These are phyloP conservation scores for Leccinum barrowsii DNA, from an alignment of 768 basidiomycete genomes.

Conservation along the genomic window DNA sequence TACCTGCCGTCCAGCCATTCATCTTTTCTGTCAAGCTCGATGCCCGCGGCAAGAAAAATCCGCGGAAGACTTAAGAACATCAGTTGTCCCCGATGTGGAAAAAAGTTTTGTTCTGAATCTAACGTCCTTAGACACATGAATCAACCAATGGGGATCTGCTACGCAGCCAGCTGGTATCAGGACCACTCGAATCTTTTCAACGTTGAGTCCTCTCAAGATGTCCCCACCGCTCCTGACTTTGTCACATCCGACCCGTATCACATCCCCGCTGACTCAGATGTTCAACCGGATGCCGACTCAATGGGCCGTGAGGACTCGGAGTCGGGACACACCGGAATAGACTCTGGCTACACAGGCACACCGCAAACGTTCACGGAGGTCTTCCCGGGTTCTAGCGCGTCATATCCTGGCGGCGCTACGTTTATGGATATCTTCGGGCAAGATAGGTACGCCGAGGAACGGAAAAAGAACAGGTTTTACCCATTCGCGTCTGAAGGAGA, in stretches of 20 bases:
- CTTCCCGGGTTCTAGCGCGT: not conserved
- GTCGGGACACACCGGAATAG: not conserved
- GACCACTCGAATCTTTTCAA: not conserved
- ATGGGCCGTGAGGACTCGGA: not conserved
- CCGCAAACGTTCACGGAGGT: not conserved
- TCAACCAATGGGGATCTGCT: not conserved
- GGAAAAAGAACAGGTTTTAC: not conserved
- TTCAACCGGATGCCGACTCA: not conserved
- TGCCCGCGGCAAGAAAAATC: not conserved
- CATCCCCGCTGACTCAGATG: not conserved
- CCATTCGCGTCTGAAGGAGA: not conserved
- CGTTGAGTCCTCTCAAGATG: not conserved
- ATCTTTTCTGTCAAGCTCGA: not conserved
- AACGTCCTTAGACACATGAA: not conserved
- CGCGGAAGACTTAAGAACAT: not conserved
- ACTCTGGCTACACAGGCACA: not conserved
- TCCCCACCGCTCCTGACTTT: not conserved
- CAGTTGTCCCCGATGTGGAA: not conserved
- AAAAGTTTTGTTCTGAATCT: not conserved
- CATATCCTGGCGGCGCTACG: not conserved
- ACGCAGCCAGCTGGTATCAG: not conserved
- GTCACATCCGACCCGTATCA: not conserved
- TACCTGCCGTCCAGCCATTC: not conserved
- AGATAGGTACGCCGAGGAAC: not conserved
- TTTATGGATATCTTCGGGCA: not conserved